These are phyloP conservation scores for Mycena polygramma DNA, from an alignment of 768 basidiomycete species.

Conservation along the genomic window DNA sequence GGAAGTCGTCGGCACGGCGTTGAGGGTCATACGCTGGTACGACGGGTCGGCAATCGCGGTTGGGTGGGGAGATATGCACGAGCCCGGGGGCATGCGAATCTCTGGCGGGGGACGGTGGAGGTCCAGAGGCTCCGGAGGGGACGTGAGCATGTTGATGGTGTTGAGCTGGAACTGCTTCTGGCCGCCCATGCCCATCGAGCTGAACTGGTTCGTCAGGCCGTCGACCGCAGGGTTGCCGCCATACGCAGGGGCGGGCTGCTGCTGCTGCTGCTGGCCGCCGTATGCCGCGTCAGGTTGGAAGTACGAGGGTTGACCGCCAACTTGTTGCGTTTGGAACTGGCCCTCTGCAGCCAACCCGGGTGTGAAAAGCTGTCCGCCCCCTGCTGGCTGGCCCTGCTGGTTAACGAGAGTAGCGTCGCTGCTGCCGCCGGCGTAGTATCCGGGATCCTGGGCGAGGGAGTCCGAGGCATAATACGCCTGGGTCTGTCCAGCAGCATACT, in stretches of 20 bases:
- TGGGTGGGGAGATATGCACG: constrained; percentile 83
- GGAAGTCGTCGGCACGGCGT: constrained; percentile 92
- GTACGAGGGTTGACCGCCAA: constrained; percentile 47
- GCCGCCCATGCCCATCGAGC: constrained; percentile 88
- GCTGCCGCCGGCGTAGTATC: constrained; percentile 55
- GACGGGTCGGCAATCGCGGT: constrained; percentile 89
- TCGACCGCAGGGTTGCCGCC: constrained; percentile 54
- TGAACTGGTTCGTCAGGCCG: constrained; percentile 85
- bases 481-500: constrained; percentile 95
- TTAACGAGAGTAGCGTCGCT: constrained; percentile 41
- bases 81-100: constrained; percentile 88
- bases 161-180: constrained; percentile 83
- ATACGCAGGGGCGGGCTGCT: constrained; percentile 59
- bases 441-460: constrained; percentile 56
- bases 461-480: constrained; percentile 81
- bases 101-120: constrained; percentile 87
- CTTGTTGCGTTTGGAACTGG: constrained; percentile 76
- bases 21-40: constrained; percentile 92
- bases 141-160: constrained; percentile 93
- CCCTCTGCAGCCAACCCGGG: constrained; percentile 82
- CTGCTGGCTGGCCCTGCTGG: constrained; percentile 43
- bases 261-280: constrained; percentile 57
- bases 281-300: constrained; percentile 46
- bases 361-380: constrained; percentile 79
- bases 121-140: constrained; percentile 92